Evolutionary conservation across 495 filamentous ascomycete species (phyloP).

Genomic region (Viridothelium virens): DNA sequence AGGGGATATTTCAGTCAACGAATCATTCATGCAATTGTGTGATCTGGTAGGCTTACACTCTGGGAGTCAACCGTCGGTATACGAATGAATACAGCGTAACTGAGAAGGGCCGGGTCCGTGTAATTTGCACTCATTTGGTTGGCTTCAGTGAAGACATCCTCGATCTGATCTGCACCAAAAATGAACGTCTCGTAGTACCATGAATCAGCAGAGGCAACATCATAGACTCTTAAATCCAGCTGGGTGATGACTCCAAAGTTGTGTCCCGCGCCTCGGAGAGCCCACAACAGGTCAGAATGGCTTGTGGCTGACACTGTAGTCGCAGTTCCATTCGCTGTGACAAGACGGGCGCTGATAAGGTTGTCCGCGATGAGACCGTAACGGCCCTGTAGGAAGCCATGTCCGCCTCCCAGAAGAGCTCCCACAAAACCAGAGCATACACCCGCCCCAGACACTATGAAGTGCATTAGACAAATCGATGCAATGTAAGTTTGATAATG

Average conservation of each 20-base stretch:
- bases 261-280: slow-evolving; percentile 51
- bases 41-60: neutral
- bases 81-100: neutral
- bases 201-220: slow-evolving; percentile 24
- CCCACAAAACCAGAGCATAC: neutral
- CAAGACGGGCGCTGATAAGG: slow-evolving; percentile 46
- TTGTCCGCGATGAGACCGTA: slow-evolving; percentile 52
- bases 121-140: slow-evolving; percentile 2
- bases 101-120: neutral
- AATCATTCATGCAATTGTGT: neutral
- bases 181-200: slow-evolving; percentile 43
- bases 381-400: neutral
- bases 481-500: neutral
- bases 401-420: neutral
- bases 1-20: neutral
- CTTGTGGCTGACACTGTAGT: slow-evolving; percentile 34
- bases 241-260: slow-evolving; percentile 55
- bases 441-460: slow-evolving; percentile 4
- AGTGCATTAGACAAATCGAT: neutral
- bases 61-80: neutral
- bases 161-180: slow-evolving; percentile 44
- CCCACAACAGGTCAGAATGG: slow-evolving; percentile 49
- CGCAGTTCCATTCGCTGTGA: slow-evolving; percentile 48
- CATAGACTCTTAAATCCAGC: slow-evolving; percentile 43
- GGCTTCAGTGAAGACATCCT: slow-evolving; percentile 36